Evolutionary conservation across 176 grass and related monocot genomes (phyloP), one percentile per base, ranked within the genome.

Genomic region (Aegilops longissima): DNA sequence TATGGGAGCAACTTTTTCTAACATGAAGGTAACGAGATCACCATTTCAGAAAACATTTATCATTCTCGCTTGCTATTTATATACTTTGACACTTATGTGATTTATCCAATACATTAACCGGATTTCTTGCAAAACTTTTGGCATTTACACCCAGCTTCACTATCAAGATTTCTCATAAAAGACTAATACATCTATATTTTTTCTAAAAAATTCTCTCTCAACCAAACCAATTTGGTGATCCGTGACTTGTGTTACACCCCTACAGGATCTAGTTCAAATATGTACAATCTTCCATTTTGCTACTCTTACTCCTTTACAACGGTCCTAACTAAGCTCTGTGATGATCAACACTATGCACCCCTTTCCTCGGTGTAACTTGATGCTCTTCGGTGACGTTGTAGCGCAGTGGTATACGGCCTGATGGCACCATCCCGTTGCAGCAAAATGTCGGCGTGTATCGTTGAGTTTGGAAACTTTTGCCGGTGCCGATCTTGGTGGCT

Each of bases 401-500:
- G 29, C 2, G 82, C 47, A 1, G 20, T 82, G 4, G 73, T 73
- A 72, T 92, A 90, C 1, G 77, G 24, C 2, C 62, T 77, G 1
- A 83, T 44, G 0, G 14, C 66, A 2, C 84, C 67, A 0, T 87
- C 85, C 12, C 88, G 71, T 3, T 82, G 83, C 11, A 97, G 76
- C 61, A 71, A 80, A 8, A 78, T 36, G 4, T 92, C 73, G 0
- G 90, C 73, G 0, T 94, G 83, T 76, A 97, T 82, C 0, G 52
- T 81, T 0, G 94, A 92, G 87, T 97, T 97, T 0, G 90, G 86
- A 34, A 83, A 91, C 80, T 77, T 94, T 29, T 87, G 35, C 0
- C 79, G 80, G 44, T 94, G 72, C 6, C 88, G 64, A 17, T 94
- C 87, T 11, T 94, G 90, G 49, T 97, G 90, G 73, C 80, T 92